A percentile compares a stretch with the other conserved stretches of the same genome.
Conservation (phyloP, 2,329 filamentous ascomycete species). For the Elsinoe arachidis region DNA sequence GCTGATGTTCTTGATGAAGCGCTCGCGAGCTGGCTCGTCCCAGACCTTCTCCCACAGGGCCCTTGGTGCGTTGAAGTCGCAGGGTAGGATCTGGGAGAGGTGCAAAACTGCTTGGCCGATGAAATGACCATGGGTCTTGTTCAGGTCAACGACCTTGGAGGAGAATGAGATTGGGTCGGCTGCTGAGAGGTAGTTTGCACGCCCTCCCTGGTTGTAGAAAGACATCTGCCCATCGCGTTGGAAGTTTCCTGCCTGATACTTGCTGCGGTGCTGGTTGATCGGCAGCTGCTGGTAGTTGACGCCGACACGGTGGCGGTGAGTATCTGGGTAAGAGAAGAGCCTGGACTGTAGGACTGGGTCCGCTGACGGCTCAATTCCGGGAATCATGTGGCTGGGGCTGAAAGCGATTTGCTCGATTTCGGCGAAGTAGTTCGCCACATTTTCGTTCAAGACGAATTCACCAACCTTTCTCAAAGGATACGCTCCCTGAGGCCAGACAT, state of each 20-base stretch:
- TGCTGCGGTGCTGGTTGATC: constrained; percentile 45
- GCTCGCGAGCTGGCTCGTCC: constrained; percentile 48
- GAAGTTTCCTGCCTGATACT: constrained; percentile 54
- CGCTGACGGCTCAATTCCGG: constrained; percentile 59
- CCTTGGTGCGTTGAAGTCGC: constrained; percentile 49
- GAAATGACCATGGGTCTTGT: constrained; percentile 45
- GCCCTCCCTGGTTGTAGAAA: constrained; percentile 54
- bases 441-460: constrained; percentile 46
- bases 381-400: constrained; percentile 57
- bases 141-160: constrained; percentile 37
- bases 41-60: constrained; percentile 54
- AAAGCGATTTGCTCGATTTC: constrained; percentile 65
- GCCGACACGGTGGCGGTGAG: constrained; percentile 49
- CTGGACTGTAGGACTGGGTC: constrained; percentile 62
- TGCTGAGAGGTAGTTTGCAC: constrained; percentile 49
- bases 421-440: constrained; percentile 52
- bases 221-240: constrained; percentile 67
- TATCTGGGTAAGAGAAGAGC: constrained; percentile 63
- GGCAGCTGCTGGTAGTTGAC: constrained; percentile 53
- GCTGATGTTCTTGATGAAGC: constrained; percentile 52
- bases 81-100: constrained; percentile 43
- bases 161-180: constrained; percentile 45
- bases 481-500: constrained; percentile 45
- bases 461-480: constrained; percentile 47
- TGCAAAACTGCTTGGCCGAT: constrained; percentile 41